Percentiles rank a stretch among this genome's conserved stretches.
Evolutionary conservation across 2,329 filamentous ascomycete genomes (phyloP).

Genomic region (Spiromastix sp.): DNA sequence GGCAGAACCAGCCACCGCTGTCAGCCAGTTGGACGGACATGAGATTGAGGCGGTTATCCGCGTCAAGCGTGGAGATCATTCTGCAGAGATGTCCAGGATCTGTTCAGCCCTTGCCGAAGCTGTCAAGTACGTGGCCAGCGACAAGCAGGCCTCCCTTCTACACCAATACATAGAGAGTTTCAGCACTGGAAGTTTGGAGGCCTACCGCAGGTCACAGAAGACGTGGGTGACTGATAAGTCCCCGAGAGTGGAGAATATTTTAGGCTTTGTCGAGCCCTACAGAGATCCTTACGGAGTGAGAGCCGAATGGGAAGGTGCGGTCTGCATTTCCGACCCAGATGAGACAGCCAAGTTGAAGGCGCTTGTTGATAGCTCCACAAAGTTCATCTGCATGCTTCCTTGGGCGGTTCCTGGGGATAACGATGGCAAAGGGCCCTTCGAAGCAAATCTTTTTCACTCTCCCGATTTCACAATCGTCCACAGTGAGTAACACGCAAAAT

Average conservation of each 20-base stretch:
- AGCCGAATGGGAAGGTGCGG: conserved; percentile 44
- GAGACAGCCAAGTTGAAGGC: conserved; percentile 14
- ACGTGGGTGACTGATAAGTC: conserved; percentile 45
- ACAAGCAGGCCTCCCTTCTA: conserved; percentile 35
- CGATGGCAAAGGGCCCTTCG: conserved; percentile 26
- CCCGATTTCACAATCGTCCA: conserved; percentile 14
- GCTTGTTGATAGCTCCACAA: conserved; percentile 15
- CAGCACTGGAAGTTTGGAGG: conserved; percentile 38
- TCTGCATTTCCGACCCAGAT: conserved; percentile 17
- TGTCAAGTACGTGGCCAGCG: conserved; percentile 35
- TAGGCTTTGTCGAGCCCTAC: conserved; percentile 47
- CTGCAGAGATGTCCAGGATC: conserved; percentile 37
- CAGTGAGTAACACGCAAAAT: neutral
- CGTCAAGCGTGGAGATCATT: conserved; percentile 40
- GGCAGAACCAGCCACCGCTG: conserved; percentile 9
- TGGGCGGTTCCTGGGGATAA: conserved; percentile 21
- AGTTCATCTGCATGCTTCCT: conserved; percentile 19
- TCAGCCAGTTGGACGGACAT: too few species aligned
- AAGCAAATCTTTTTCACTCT: conserved; percentile 15
- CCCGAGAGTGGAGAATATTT: conserved; percentile 41
- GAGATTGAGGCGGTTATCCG: conserved; percentile 19
- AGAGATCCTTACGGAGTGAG: conserved; percentile 45
- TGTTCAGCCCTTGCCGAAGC: conserved; percentile 36
- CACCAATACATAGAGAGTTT: conserved; percentile 39
- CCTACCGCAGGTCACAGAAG: conserved; percentile 41